Conservation (phyloP, 305 asterid genomes). For the Rubia balearica region DNA sequence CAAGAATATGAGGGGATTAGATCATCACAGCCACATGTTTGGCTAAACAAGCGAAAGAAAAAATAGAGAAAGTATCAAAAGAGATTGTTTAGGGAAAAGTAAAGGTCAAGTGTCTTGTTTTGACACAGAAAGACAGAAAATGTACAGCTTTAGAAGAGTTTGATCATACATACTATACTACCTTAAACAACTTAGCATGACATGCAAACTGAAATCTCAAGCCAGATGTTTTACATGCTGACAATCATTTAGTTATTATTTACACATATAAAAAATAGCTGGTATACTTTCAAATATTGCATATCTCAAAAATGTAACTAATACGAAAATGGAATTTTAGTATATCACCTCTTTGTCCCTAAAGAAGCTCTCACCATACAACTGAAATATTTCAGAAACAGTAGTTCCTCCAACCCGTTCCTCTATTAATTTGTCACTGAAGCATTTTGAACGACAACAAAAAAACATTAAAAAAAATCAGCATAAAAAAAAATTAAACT, state of each 20-base stretch:
- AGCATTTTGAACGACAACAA: conserved; percentile 23
- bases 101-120: background rate
- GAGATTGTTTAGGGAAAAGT: too few relatives aligned
- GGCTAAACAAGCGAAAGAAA: too few relatives aligned
- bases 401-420: conserved; percentile 58
- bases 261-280: background rate
- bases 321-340: background rate
- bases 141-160: too few relatives aligned
- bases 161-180: too few relatives aligned
- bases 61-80: background rate
- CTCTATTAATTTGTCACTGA: conserved; percentile 76
- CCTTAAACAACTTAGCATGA: background rate
- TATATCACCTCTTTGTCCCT: conserved; percentile 76
- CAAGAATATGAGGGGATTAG: background rate
- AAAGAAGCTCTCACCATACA: conserved; percentile 68
- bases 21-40: background rate
- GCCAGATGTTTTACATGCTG: background rate
- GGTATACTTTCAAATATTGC: background rate
- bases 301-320: conserved; percentile 7
- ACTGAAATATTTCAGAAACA: conserved; percentile 77
- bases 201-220: background rate
- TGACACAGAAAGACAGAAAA: background rate
- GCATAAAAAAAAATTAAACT: too few relatives aligned
- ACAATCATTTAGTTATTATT: background rate
- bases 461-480: background rate